These are phyloP conservation scores for Suillus tomentosus DNA, from an alignment of 768 basidiomycete species.

Conservation along the genomic window DNA sequence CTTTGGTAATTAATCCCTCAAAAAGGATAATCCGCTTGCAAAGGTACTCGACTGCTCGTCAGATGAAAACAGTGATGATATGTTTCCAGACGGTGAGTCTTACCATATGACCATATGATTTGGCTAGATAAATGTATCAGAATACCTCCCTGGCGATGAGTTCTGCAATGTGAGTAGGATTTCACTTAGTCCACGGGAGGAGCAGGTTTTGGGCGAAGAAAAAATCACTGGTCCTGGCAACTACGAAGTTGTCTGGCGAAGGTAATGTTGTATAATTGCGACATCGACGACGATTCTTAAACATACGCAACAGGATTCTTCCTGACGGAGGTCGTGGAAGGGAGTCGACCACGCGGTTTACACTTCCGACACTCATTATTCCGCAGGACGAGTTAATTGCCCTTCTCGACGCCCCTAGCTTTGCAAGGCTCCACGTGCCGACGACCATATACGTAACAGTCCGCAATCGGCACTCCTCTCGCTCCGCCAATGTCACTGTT, in stretches of 20 bases:
- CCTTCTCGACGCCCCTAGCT: constrained; percentile 61
- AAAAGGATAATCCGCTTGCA: constrained; percentile 46
- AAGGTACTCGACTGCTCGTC: constrained; percentile 55
- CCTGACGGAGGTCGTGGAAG: constrained; percentile 46
- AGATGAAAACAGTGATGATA: constrained; percentile 43
- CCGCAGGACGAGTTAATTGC: constrained; percentile 68
- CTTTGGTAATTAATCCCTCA: constrained; percentile 1
- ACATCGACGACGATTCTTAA: neutral
- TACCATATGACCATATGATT: constrained; percentile 6
- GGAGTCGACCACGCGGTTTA: constrained; percentile 48
- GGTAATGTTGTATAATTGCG: constrained; percentile 38
- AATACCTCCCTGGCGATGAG: constrained; percentile 66
- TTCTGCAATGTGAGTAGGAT: constrained; percentile 60
- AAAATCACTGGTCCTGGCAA: constrained; percentile 53
- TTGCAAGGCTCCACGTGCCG: constrained; percentile 64
- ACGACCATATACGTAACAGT: constrained; percentile 56
- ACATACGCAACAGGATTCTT: constrained; percentile 42
- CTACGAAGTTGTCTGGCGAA: constrained; percentile 67
- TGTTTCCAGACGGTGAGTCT: constrained; percentile 49
- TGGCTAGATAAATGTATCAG: constrained; percentile 33
- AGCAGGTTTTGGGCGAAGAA: constrained; percentile 34
- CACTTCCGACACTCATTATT: constrained; percentile 62
- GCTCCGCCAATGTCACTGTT: constrained; percentile 70
- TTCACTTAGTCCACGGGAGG: constrained; percentile 45
- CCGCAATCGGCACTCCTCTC: constrained; percentile 64